Evolutionary conservation across 768 basidiomycete genomes (phyloP).

Genomic region (Russula ochroleuca): DNA sequence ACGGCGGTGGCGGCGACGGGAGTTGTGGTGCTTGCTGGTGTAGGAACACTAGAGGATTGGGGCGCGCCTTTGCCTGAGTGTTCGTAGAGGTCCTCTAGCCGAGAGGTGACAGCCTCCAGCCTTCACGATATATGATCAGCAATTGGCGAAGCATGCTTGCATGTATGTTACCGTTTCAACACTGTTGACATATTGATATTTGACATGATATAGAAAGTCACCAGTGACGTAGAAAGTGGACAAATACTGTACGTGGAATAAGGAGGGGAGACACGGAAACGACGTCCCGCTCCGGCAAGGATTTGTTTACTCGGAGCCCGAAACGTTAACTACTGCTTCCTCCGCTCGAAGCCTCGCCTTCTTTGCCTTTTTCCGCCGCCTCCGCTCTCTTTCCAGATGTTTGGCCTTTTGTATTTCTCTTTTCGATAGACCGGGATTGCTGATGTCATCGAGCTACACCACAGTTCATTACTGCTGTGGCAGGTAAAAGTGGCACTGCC

Average conservation of each 20-base stretch:
- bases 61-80: constrained; percentile 26
- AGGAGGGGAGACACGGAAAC: neutral
- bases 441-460: constrained; percentile 59
- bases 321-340: neutral
- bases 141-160: neutral
- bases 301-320: neutral
- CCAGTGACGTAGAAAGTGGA: neutral
- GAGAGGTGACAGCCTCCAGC: constrained; percentile 87
- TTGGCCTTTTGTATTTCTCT: constrained; percentile 37
- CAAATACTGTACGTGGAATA: neutral
- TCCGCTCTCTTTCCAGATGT: constrained; percentile 38
- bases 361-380: constrained; percentile 34
- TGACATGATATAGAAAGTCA: constrained; percentile 18
- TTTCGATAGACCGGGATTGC: constrained; percentile 52
- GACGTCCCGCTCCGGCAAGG: neutral
- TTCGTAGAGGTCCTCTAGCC: constrained; percentile 84
- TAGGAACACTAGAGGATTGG: constrained; percentile 31
- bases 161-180: constrained; percentile 22
- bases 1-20: constrained; percentile 37
- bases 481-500: neutral
- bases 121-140: constrained; percentile 38
- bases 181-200: constrained; percentile 27
- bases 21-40: constrained; percentile 32
- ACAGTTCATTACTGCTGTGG: neutral
- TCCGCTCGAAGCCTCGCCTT: constrained; percentile 29